A percentile compares a stretch with the other conserved stretches of the same genome.
Conservation (phyloP, 2,329 filamentous ascomycete species). For the Didymella pinodella region DNA sequence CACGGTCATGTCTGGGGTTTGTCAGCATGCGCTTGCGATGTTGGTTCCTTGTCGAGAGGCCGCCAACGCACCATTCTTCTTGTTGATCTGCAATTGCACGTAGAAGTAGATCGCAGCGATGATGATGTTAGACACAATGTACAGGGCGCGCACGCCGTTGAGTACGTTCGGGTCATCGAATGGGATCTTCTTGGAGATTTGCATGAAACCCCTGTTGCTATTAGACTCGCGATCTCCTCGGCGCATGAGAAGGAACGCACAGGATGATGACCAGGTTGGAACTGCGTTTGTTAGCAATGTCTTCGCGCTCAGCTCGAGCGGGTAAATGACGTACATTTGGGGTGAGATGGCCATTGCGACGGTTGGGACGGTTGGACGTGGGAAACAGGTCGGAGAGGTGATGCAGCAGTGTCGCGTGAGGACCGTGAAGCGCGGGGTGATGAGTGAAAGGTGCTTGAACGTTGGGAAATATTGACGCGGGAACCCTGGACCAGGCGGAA, state of each 20-base stretch:
- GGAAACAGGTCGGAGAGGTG: neutral
- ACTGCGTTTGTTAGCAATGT: constrained; percentile 41
- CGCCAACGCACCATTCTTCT: constrained; percentile 84
- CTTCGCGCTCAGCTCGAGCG: neutral
- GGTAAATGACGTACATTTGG: constrained; percentile 43
- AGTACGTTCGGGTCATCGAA: constrained; percentile 86
- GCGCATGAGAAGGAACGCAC: constrained; percentile 18
- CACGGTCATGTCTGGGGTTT: constrained; percentile 82
- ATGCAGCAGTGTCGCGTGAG: constrained; percentile 1
- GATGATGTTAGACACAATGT: constrained; percentile 77
- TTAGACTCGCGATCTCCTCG: constrained; percentile 7
- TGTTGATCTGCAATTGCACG: constrained; percentile 84
- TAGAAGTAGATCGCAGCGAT: constrained; percentile 87
- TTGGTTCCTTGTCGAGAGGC: neutral
- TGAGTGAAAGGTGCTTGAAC: constrained; percentile 20
- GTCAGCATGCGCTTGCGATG: neutral
- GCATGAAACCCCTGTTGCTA: constrained; percentile 77
- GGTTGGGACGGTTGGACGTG: constrained; percentile 4
- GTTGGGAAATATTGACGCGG: constrained; percentile 34
- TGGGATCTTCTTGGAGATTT: constrained; percentile 93
- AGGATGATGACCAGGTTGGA: constrained; percentile 52
- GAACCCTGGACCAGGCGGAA: neutral
- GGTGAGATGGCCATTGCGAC: constrained; percentile 49
- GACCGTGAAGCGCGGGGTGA: constrained; percentile 19
- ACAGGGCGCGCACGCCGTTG: constrained; percentile 69